A percentile compares a stretch with the other conserved stretches of the same genome.
These are phyloP conservation scores for Cordyceps javanica DNA, from an alignment of 2,329 filamentous ascomycete species.

Conservation along the genomic window DNA sequence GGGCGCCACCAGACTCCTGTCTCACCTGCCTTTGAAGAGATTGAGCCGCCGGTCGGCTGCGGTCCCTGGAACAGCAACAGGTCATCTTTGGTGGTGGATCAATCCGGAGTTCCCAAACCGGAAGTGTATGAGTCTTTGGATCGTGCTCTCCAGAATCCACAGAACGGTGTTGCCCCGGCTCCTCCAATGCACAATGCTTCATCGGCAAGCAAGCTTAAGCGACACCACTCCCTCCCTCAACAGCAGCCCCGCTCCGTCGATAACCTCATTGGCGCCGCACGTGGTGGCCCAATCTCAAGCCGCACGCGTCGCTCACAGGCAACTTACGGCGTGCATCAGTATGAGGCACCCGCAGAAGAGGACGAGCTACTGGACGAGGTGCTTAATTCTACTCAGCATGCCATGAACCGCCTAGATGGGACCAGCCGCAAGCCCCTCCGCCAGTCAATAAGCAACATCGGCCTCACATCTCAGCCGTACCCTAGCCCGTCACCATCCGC, in stretches of 20 bases:
- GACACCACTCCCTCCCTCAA: slow-evolving; percentile 59
- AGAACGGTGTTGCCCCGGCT: slow-evolving; percentile 34
- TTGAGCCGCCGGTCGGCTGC: slow-evolving; percentile 89
- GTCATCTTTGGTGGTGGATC: slow-evolving; percentile 74
- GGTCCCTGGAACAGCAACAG: slow-evolving; percentile 82
- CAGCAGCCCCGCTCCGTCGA: slow-evolving; percentile 59
- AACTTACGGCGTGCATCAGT: slow-evolving; percentile 67
- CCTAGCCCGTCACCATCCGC: slow-evolving; percentile 71
- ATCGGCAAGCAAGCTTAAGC: slow-evolving; percentile 48
- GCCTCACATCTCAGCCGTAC: slow-evolving; percentile 52
- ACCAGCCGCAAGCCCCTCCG: slow-evolving; percentile 36
- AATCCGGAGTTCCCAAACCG: slow-evolving; percentile 44
- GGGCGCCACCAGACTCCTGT: slow-evolving; percentile 80
- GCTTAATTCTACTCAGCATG: slow-evolving; percentile 68
- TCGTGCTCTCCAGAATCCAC: slow-evolving; percentile 49
- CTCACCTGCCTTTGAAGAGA: slow-evolving; percentile 74
- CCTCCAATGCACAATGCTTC: slow-evolving; percentile 48
- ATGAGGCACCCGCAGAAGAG: slow-evolving; percentile 93
- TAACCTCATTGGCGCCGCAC: slow-evolving; percentile 51
- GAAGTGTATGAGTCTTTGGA: slow-evolving; percentile 56
- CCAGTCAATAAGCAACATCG: slow-evolving; percentile 60
- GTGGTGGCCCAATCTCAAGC: slow-evolving; percentile 63
- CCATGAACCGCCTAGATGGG: slow-evolving; percentile 63
- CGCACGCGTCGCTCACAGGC: slow-evolving; percentile 75
- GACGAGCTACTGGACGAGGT: slow-evolving; percentile 93